These are phyloP conservation scores for Dorcoceras hygrometricum DNA, from an alignment of 257 asterid species.

Conservation along the genomic window DNA sequence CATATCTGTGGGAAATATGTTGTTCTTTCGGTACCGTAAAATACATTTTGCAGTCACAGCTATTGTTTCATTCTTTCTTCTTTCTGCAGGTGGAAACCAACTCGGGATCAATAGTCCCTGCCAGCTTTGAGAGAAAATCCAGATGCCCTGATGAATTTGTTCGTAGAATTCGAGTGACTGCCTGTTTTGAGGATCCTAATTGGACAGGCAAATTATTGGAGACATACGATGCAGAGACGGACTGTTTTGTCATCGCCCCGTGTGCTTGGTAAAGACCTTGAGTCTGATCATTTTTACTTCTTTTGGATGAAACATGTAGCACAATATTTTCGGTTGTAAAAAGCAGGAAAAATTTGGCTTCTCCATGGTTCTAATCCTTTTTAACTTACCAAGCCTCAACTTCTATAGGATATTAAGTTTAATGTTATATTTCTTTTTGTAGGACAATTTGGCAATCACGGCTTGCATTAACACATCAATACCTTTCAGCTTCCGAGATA, in stretches of 20 bases:
- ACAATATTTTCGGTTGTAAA: neutral
- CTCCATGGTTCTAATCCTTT: neutral
- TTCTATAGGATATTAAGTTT: neutral
- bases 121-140: constrained; percentile 61
- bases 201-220: constrained; percentile 68
- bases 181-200: constrained; percentile 62
- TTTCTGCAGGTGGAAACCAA: constrained; percentile 62
- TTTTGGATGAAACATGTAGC: neutral
- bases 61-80: constrained; percentile 15
- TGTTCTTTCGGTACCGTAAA: neutral
- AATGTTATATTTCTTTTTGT: constrained; percentile 13
- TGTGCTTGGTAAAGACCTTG: constrained; percentile 58
- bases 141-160: constrained; percentile 90
- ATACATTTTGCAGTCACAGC: neutral
- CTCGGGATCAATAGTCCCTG: constrained; percentile 66
- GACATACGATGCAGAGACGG: constrained; percentile 62
- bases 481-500: constrained; percentile 66
- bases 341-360: neutral
- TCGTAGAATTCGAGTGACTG: constrained; percentile 70
- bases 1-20: neutral
- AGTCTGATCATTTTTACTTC: constrained; percentile 2
- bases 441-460: constrained; percentile 53
- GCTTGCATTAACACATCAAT: constrained; percentile 50
- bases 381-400: neutral
- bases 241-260: constrained; percentile 68